Base-by-base conservation (phyloP, 2,329 filamentous ascomycete species). In the Zalaria obscura region DNA sequence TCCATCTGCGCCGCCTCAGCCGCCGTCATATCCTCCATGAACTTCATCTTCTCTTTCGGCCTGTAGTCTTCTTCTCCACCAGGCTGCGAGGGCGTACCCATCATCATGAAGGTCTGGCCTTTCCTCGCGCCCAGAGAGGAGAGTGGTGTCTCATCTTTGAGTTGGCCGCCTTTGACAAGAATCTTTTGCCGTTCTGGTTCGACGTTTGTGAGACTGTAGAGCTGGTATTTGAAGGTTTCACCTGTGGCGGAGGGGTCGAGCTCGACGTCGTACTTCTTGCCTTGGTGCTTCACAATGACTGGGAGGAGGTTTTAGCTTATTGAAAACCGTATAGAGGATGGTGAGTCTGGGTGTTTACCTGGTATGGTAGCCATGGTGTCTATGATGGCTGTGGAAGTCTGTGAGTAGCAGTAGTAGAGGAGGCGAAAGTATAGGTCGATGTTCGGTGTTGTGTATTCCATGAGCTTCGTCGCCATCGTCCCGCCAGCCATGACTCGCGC, bases 121-220 rank as follows among this genome's bases (percentile, higher is more conserved):
- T 83, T 69, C 70, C 94, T 96, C 53, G 93, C 78, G 54, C 80
- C 80, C 46, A 96, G 73, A 54, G 80, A 83, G 50, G 78, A 78
- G 61, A 98, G 78, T 45, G 86, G 80, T 44, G 86, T 84, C 57
- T 96, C 87, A 75, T 98, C 83, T 65, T 95, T 98, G 53, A 98
- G 77, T 63, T 93, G 86, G 48, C 85, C 84, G 49, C 87, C 87
- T 65, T 94, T 95, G 62, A 95, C 77, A 43, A 98, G 67, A 52
- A 98, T 84, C 68, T 96, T 96, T 64, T 98, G 93, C 47, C 89
- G 82, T 48, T 93, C 85, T 49, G 91, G 91, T 60, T 96, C 91
- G 57, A 98, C 91, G 46, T 85, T 87, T 37, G 91, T 98, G 42
- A 98, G 70, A 48, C 88, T 95, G 68, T 82, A 98, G 44, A 98